Evolutionary conservation across 768 basidiomycete genomes (phyloP), one percentile per base, ranked within the genome.

Genomic region (Tephrocybe rancida): DNA sequence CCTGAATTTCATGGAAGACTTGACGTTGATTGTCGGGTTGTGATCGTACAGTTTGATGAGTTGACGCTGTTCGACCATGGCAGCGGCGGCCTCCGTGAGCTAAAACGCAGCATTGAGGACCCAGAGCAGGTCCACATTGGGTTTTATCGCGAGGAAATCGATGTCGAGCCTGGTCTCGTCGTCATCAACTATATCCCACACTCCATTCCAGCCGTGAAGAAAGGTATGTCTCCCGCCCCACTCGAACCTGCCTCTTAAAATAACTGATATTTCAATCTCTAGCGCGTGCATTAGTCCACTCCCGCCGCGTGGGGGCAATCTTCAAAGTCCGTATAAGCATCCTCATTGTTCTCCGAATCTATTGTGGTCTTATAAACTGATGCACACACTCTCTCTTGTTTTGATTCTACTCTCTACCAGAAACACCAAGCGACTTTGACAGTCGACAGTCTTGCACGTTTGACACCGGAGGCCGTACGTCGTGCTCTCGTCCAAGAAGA

Each of bases 281-380:
- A 80, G 81, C 80, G 13, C 71, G 76, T 32, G 73, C 73, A 3
- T 67, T 80, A 26, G 78, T 80, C 9, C 75, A 80, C 58, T 76
- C 80, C 11, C 72, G 79, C 47, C 71, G 78, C 8, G 62, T 81
- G 49, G 77, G 77, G 16, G 68, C 68, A 25, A 65, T 77, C 44
- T 78, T 81, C 61, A 77, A 75, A 68, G 80, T 79, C 50, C 64
- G 62, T 59, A 46, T 38, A n/a, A 35, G 21, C 54, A 27, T 44
- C 53, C 25, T 44, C 44, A 64, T 65, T 61, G 63, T 61, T 53
- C 58, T 57, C 54, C 59, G 54, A 54, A 39, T 51, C 30, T 55
- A 34, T 47, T 53, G 27, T 48, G 26, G 26, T 21, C 56, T 47
- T 48, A 52, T 60, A 60, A 44, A 44, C 52, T 39, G 19, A 43